Evolutionary conservation across 208 protist species (phyloP), one percentile per base, ranked within the genome.

Genomic region (Crithidia sp.): DNA sequence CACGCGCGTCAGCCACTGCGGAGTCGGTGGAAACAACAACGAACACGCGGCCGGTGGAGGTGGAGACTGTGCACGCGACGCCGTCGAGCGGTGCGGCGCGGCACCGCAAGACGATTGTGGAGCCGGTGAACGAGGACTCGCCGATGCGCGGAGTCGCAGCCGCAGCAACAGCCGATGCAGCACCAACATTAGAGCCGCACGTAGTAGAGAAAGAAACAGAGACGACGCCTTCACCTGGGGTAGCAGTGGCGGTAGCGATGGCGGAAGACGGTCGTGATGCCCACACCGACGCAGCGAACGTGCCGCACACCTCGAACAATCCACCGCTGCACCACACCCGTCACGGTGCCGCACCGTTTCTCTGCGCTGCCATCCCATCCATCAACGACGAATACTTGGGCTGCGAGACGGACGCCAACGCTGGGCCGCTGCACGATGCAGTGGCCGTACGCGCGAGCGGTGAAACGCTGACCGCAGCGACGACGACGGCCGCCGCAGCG

Each of bases 341-440:
- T 5, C 6, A 49, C 7, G 43, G 61, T 19, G 7, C 8, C 8
- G 40, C 16, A 6, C 41, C 65, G 2, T 70, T 70, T 13, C 43
- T 70, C 41, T 61, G 65, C 41, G 10, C 19, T 4, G 65, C 65
- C 12, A 53, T 70, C 19, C 65, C 65, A 12, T 70, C 53, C 52
- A 70, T 61, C 41, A 70, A 61, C 41, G 65, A 49, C 17, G 52
- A 61, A 13, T 49, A 13, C 0, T 49, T 7, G 45, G 45, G 45
- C 45, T 14, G 12, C 45, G 45, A 49, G 45, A 13, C 45, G 45
- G 12, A 14, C 12, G 45, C 12, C 45, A 13, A 49, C 45, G 2
- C 7, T 28, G 28, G 28, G 28, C 28, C 28, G 28, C 28, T 28
- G 28, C 28, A 28, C 28, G 28, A 28, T 28, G 1, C 28, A 1